Percentiles rank a stretch among this genome's conserved stretches.
phyloP scores from a whole-genome alignment of 805 yeast species.

The Yamadazyma olivae region DNA sequence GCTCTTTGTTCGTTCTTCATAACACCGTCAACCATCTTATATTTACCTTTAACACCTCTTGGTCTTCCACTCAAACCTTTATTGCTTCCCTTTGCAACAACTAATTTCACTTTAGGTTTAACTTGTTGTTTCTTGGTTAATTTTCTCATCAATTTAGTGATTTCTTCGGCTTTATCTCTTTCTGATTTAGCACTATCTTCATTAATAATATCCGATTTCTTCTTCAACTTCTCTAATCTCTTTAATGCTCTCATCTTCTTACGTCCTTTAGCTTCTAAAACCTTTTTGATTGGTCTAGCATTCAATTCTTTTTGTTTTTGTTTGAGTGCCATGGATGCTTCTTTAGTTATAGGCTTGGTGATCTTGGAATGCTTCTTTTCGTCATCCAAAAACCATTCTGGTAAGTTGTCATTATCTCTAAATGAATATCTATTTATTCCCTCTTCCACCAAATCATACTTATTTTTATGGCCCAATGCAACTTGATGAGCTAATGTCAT shows the following conservation, averaged over 20 bases:
- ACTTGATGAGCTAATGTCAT: constrained; percentile 97
- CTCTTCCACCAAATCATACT: constrained; percentile 84
- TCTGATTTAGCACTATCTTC: constrained; percentile 88
- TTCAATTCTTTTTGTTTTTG: constrained; percentile 60
- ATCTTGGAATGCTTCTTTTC: constrained; percentile 84
- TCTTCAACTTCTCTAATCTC: constrained; percentile 82
- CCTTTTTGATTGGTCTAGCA: constrained; percentile 98
- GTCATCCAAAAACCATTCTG: constrained; percentile 97
- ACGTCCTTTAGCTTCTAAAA: constrained; percentile 95
- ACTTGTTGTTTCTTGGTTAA: constrained; percentile 66
- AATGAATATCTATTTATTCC: constrained; percentile 91
- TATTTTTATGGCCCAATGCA: constrained; percentile 83
- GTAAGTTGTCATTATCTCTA: constrained; percentile 86
- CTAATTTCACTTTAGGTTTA: constrained; percentile 83
- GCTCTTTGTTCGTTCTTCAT: constrained; percentile 98
- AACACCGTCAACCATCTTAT: constrained; percentile 98
- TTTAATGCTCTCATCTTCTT: constrained; percentile 90
- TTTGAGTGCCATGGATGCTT: constrained; percentile 47
- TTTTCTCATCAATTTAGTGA: constrained; percentile 78
- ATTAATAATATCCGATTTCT: constrained; percentile 87
- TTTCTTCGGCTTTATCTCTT: constrained; percentile 92
- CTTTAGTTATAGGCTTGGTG: constrained; percentile 91
- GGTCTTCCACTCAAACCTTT: constrained; percentile 93
- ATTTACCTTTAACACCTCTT: constrained; percentile 93
- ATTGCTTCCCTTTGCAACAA: constrained; percentile 83